These are phyloP conservation scores for Fusarium sp. DNA, from an alignment of 2,329 filamentous ascomycete genomes.

Conservation along the genomic window DNA sequence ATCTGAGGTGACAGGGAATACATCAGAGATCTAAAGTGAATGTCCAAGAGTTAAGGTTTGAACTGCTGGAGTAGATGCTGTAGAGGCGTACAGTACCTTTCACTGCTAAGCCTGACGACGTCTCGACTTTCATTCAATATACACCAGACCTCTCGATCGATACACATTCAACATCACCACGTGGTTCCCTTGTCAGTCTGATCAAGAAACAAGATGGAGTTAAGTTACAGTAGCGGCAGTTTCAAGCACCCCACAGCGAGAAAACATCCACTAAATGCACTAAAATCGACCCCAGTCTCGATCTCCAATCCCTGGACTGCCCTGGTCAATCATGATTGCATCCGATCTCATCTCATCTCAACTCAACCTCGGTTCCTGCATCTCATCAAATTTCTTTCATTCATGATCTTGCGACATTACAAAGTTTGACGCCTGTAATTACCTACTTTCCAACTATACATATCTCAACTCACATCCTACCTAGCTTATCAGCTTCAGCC, in stretches of 20 bases:
- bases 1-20: not conserved
- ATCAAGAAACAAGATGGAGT: slow-evolving; percentile 18
- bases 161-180: no score
- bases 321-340: slow-evolving; percentile 27
- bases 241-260: slow-evolving; percentile 37
- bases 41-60: not conserved
- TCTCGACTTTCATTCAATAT: not conserved
- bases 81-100: not conserved
- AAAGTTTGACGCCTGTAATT: not conserved
- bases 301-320: slow-evolving; percentile 22
- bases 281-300: slow-evolving; percentile 25
- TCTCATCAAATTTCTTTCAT: slow-evolving; percentile 18
- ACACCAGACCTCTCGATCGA: not conserved
- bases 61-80: accelerated
- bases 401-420: slow-evolving; percentile 24
- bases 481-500: not conserved
- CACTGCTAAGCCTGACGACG: not conserved
- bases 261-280: slow-evolving; percentile 24
- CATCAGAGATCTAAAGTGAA: not conserved
- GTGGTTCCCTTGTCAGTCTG: not conserved
- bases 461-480: no score
- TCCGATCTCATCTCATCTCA: slow-evolving; percentile 6
- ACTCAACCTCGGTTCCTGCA: slow-evolving; percentile 31
- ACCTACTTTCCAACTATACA: no score
- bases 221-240: slow-evolving; percentile 11